phyloP scores from a whole-genome alignment of 2,329 filamentous ascomycete species.

The Monosporascus ibericus region DNA sequence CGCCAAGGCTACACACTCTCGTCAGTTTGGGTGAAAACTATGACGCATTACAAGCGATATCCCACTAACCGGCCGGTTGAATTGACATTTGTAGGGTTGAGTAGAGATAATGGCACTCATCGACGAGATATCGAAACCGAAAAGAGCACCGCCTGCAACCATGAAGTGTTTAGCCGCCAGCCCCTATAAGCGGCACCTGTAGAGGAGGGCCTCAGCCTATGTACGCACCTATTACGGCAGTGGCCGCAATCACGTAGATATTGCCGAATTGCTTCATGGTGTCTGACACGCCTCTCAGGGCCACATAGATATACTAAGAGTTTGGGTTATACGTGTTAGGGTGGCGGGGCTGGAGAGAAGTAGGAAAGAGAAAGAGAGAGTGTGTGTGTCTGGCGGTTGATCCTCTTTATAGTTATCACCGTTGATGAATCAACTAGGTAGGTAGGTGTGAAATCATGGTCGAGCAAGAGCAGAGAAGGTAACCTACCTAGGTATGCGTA shows the following conservation, averaged over 20 bases:
- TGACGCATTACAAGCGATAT: background rate
- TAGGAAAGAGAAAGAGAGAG: constrained; percentile 1
- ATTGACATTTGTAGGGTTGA: constrained; percentile 35
- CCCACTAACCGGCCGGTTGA: constrained; percentile 29
- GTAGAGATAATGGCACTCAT: constrained; percentile 39
- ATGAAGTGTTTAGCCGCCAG: constrained; percentile 1
- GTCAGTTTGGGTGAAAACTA: background rate
- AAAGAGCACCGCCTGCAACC: constrained; percentile 30
- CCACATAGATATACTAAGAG: constrained; percentile 5
- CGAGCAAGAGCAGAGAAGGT: too few relatives aligned
- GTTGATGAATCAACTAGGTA: too few relatives aligned
- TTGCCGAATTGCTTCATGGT: constrained; percentile 30
- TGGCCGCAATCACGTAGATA: constrained; percentile 37
- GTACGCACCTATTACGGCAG: constrained; percentile 34
- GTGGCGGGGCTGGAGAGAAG: constrained; percentile 5
- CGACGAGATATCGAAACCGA: constrained; percentile 40
- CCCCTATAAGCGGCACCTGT: background rate
- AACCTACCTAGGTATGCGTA: background rate
- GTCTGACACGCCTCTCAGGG: constrained; percentile 16
- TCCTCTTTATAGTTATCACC: background rate
- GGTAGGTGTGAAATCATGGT: too few relatives aligned
- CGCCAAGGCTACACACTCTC: constrained; percentile 16
- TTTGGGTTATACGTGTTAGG: constrained; percentile 1
- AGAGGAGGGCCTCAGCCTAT: background rate
- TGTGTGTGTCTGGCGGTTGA: background rate